phyloP scores from a whole-genome alignment of 2,329 filamentous ascomycete genomes.

The Ophiognomonia clavigignenti-juglandacearum region DNA sequence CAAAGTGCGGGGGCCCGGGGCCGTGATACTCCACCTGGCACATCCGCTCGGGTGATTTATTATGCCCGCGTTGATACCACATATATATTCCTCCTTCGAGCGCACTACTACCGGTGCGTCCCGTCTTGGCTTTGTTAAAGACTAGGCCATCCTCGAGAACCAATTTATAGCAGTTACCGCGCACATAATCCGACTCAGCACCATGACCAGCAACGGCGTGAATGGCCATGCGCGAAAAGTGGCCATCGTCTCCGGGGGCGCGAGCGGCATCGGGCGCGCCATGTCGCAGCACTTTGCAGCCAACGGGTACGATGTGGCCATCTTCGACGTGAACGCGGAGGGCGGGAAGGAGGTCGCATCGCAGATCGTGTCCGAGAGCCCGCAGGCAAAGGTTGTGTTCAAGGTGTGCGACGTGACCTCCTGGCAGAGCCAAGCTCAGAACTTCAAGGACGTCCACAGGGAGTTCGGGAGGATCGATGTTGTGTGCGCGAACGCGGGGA shows the following conservation, averaged over 20 bases:
- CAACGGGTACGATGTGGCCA: slow-evolving; percentile 25
- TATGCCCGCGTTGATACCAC: no score
- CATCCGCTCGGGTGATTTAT: no score
- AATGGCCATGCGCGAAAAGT: slow-evolving; percentile 14
- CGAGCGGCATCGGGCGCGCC: slow-evolving; percentile 30
- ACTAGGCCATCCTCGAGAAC: no score
- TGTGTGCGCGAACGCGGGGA: slow-evolving; percentile 46
- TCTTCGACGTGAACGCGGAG: slow-evolving; percentile 28
- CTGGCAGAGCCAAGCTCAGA: slow-evolving; percentile 28
- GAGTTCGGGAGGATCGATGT: slow-evolving; percentile 32
- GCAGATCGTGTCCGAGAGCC: slow-evolving; percentile 22
- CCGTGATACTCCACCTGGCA: no score
- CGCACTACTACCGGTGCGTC: no score
- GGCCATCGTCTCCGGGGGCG: slow-evolving; percentile 31
- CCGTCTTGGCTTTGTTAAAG: no score
- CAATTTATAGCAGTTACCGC: no score
- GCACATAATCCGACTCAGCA: no score
- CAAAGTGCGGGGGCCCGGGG: no score
- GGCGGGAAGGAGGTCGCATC: slow-evolving; percentile 22
- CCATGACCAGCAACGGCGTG: not conserved
- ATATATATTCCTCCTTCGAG: no score
- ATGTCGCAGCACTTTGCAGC: slow-evolving; percentile 31
- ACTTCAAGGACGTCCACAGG: slow-evolving; percentile 22
- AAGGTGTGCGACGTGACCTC: slow-evolving; percentile 31
- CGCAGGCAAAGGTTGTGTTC: slow-evolving; percentile 24